phyloP scores from a whole-genome alignment of 1,284 basidiomycete genomes.

The Athelia psychrophila region DNA sequence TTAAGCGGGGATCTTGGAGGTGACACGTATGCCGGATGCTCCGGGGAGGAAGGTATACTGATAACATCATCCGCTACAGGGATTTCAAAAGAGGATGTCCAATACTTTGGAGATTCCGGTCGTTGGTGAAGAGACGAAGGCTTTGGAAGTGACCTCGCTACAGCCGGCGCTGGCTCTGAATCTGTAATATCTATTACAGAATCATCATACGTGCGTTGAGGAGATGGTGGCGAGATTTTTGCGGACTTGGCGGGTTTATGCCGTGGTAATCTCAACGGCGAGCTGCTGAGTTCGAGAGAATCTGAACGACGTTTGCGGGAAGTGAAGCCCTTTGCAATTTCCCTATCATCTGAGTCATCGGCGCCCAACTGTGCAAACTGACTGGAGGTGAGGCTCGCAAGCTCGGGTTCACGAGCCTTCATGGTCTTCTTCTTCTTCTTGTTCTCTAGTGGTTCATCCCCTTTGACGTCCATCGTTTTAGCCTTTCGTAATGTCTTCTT shows the following conservation, averaged over 20 bases:
- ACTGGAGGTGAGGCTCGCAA: constrained; percentile 26
- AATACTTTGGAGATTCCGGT: constrained; percentile 5
- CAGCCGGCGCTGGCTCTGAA: neutral
- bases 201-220: neutral
- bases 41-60: constrained; percentile 14
- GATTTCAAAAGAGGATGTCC: constrained; percentile 18
- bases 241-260: neutral
- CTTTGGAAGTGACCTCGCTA: neutral
- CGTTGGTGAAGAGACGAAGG: neutral
- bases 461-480: constrained; percentile 21
- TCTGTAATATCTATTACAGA: too few relatives aligned
- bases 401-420: constrained; percentile 11
- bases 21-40: neutral
- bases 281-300: neutral
- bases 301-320: neutral
- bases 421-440: constrained; percentile 29
- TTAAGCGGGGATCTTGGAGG: neutral
- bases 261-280: neutral
- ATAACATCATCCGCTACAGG: constrained; percentile 19
- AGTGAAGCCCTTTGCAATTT: constrained; percentile 39
- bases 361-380: constrained; percentile 38
- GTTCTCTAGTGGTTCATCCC: constrained; percentile 26
- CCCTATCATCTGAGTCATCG: constrained; percentile 56
- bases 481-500: constrained; percentile 37
- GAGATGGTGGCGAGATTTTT: neutral